These are phyloP conservation scores for Rhizophagus sp. DNA, from an alignment of 192 early-diverging fungal species.

Conservation along the genomic window DNA sequence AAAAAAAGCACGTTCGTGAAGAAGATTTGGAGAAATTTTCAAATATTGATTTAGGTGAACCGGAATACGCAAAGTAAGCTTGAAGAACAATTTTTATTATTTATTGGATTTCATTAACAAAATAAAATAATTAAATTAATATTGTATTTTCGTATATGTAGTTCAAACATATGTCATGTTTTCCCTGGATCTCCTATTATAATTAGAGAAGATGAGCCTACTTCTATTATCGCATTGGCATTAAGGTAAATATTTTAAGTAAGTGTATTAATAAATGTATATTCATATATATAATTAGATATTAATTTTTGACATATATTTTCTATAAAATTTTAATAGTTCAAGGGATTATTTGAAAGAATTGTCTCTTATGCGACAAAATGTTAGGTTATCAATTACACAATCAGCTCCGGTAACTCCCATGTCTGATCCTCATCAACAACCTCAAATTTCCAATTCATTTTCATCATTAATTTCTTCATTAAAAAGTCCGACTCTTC, in stretches of 20 bases:
- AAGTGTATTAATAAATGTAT: too few relatives aligned
- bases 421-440: not conserved
- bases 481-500: not conserved
- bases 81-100: not conserved
- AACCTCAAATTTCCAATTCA: not conserved
- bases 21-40: slow-evolving; percentile 24
- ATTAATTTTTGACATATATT: not conserved
- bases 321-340: slow-evolving; percentile 33
- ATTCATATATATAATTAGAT: not conserved
- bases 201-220: slow-evolving; percentile 85
- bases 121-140: not conserved
- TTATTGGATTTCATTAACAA: too few relatives aligned
- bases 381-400: not conserved
- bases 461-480: slow-evolving; percentile 11
- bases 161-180: slow-evolving; percentile 54
- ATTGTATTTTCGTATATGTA: not conserved
- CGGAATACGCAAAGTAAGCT: slow-evolving; percentile 54
- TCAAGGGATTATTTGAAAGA: slow-evolving; percentile 48
- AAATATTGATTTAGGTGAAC: slow-evolving; percentile 46
- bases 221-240: slow-evolving; percentile 89
- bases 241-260: slow-evolving; percentile 52
- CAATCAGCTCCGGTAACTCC: slow-evolving; percentile 11
- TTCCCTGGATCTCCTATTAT: slow-evolving; percentile 82
- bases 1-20: slow-evolving; percentile 40
- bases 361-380: slow-evolving; percentile 32